phyloP scores from a whole-genome alignment of 2,329 filamentous ascomycete species.

The Curvularia sp. region DNA sequence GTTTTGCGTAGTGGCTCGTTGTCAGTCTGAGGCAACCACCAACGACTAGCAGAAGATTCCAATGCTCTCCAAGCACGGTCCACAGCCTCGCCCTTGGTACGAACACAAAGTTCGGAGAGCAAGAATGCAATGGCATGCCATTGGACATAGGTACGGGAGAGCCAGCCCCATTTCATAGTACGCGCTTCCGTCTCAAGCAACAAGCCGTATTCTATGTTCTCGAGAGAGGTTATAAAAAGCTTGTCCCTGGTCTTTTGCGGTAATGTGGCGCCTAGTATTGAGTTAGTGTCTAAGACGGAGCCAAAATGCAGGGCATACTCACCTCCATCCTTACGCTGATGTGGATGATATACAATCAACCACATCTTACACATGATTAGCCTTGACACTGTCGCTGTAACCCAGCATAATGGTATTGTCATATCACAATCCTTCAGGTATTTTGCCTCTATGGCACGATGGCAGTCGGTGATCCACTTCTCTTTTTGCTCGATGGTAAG shows the following conservation, averaged over 20 bases:
- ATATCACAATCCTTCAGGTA: constrained; percentile 62
- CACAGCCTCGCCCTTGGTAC: constrained; percentile 63
- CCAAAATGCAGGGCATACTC: background rate
- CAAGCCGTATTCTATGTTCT: constrained; percentile 75
- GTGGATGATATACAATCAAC: constrained; percentile 77
- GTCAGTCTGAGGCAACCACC: constrained; percentile 50
- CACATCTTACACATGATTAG: constrained; percentile 81
- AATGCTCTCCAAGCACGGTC: constrained; percentile 68
- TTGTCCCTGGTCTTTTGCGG: constrained; percentile 70
- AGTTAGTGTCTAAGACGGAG: background rate
- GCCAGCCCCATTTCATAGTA: constrained; percentile 70
- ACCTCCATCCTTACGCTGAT: constrained; percentile 66
- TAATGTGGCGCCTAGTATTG: constrained; percentile 55
- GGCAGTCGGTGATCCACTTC: constrained; percentile 59
- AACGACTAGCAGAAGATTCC: constrained; percentile 55
- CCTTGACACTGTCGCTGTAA: constrained; percentile 71
- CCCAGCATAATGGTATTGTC: constrained; percentile 69
- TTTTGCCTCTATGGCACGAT: constrained; percentile 57
- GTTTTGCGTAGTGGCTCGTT: constrained; percentile 34
- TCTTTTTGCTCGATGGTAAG: constrained; percentile 58
- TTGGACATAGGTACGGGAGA: constrained; percentile 69
- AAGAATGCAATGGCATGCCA: constrained; percentile 71
- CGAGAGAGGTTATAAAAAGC: constrained; percentile 74
- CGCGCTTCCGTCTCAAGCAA: constrained; percentile 69
- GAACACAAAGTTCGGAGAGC: constrained; percentile 65